Conservation (phyloP, 495 filamentous ascomycete genomes). For the Aspergillus kassunensis region DNA sequence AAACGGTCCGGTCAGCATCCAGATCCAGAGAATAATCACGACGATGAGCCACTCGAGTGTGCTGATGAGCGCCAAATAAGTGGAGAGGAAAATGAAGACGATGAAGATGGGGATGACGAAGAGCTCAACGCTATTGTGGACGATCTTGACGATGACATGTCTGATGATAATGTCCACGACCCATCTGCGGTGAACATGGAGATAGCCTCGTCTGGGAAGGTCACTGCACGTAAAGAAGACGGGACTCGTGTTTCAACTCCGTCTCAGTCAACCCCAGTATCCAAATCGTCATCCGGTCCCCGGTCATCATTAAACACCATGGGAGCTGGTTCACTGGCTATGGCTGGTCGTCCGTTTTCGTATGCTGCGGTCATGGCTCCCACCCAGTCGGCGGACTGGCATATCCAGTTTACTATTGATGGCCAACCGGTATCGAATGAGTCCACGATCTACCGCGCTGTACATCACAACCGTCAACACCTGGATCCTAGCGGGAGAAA, state of each 20-base stretch:
- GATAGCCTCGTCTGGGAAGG: conserved; percentile 82
- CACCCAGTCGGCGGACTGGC: conserved; percentile 82
- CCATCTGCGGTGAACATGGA: conserved; percentile 90
- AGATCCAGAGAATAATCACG: conserved; percentile 53
- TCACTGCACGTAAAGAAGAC: conserved; percentile 95
- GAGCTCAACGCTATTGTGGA: conserved; percentile 83
- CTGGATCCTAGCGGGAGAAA: conserved; percentile 63
- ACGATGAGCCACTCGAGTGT: conserved; percentile 73
- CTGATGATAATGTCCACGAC: conserved; percentile 67
- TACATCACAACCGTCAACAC: conserved; percentile 67
- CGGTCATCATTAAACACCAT: conserved; percentile 29
- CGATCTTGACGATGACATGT: conserved; percentile 85
- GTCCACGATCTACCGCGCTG: conserved; percentile 93
- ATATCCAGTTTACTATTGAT: conserved; percentile 91
- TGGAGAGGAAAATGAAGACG: conserved; percentile 63
- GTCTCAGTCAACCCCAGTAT: conserved; percentile 54
- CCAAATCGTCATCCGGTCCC: conserved; percentile 44
- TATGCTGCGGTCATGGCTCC: conserved; percentile 75
- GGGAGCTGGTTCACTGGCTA: conserved; percentile 37
- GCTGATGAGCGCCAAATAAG: conserved; percentile 87
- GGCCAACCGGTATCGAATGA: conserved; percentile 81
- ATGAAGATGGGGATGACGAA: conserved; percentile 63
- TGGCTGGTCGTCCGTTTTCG: conserved; percentile 49
- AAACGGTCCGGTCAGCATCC: conserved; percentile 49
- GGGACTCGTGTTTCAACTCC: conserved; percentile 88